Percentiles rank a stretch among this genome's conserved stretches.
Conservation (phyloP, 2,329 filamentous ascomycete genomes). For the Penicillium griseofulvum region DNA sequence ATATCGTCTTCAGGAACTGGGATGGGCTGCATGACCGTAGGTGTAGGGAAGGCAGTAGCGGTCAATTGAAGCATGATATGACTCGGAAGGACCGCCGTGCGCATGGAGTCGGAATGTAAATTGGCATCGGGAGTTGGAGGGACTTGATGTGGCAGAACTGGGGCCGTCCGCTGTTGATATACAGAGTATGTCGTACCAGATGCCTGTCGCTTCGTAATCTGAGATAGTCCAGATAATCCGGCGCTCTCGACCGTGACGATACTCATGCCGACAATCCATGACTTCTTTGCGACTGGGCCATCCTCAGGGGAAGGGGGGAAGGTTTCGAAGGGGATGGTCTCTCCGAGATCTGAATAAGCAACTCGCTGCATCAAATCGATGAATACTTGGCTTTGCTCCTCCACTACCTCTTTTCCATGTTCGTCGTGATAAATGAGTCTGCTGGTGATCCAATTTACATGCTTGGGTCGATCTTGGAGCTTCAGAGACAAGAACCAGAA, state of each 20-base stretch:
- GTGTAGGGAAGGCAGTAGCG: conserved; percentile 45
- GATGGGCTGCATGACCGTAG: conserved; percentile 63
- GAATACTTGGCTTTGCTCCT: conserved; percentile 90
- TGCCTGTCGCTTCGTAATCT: conserved; percentile 52
- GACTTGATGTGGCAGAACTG: conserved; percentile 46
- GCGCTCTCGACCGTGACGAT: conserved; percentile 52
- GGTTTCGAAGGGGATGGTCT: conserved; percentile 50
- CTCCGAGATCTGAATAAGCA: conserved; percentile 79
- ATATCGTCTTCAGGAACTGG: conserved; percentile 71
- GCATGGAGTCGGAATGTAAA: conserved; percentile 38
- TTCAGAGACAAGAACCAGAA: conserved; percentile 96
- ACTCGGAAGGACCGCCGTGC: conserved; percentile 45
- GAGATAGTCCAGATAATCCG: conserved; percentile 46
- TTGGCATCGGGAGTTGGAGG: conserved; percentile 41
- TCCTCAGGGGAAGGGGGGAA: conserved; percentile 43
- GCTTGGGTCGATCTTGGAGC: conserved; percentile 74
- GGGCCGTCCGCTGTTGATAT: conserved; percentile 49
- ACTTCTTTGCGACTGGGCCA: conserved; percentile 45
- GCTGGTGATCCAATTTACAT: conserved; percentile 87
- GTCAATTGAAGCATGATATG: conserved; percentile 48
- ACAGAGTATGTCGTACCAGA: conserved; percentile 51
- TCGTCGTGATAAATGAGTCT: conserved; percentile 76
- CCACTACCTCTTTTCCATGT: conserved; percentile 70
- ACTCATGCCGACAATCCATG: conserved; percentile 53
- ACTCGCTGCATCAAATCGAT: conserved; percentile 93